A percentile compares a stretch with the other conserved stretches of the same genome.
phyloP scores from a whole-genome alignment of 495 filamentous ascomycete species.

The Tuber melanosporum region DNA sequence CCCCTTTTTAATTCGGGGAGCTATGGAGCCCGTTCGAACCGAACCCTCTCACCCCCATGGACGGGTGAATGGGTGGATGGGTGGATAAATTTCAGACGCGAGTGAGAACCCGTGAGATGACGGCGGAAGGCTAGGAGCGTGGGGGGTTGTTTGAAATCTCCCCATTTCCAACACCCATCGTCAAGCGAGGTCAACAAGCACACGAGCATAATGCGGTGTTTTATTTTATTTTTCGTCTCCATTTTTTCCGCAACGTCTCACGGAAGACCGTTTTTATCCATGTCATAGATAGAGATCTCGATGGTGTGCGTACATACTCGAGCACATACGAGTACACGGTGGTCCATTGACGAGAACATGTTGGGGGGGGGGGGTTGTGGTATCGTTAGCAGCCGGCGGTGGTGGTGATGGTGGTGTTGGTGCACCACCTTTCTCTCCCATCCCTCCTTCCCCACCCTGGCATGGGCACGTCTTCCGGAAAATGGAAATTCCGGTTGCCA shows the following conservation, averaged over 20 bases:
- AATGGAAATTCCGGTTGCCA: slow-evolving; percentile 1
- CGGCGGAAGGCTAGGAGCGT: neutral
- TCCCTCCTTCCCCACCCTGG: neutral
- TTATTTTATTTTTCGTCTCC: neutral
- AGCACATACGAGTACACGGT: neutral
- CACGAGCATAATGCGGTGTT: neutral
- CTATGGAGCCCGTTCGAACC: neutral
- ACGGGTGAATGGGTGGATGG: neutral
- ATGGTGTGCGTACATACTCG: neutral
- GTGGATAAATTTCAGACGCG: neutral
- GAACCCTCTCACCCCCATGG: neutral
- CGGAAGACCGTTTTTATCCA: neutral
- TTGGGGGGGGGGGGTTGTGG: neutral
- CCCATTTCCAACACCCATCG: neutral
- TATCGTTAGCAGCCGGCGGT: neutral
- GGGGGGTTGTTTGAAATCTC: neutral
- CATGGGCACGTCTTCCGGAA: neutral
- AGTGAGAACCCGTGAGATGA: slow-evolving; percentile 6
- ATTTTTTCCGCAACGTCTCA: neutral
- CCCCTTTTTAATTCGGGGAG: neutral
- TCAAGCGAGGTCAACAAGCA: neutral
- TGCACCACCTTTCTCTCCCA: neutral
- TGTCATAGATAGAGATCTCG: neutral
- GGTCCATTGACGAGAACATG: neutral
- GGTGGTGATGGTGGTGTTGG: neutral